Evolutionary conservation across 192 early-diverging fungal species (phyloP), one percentile per base, ranked within the genome.

Genomic region (Paraglomus occultum): DNA sequence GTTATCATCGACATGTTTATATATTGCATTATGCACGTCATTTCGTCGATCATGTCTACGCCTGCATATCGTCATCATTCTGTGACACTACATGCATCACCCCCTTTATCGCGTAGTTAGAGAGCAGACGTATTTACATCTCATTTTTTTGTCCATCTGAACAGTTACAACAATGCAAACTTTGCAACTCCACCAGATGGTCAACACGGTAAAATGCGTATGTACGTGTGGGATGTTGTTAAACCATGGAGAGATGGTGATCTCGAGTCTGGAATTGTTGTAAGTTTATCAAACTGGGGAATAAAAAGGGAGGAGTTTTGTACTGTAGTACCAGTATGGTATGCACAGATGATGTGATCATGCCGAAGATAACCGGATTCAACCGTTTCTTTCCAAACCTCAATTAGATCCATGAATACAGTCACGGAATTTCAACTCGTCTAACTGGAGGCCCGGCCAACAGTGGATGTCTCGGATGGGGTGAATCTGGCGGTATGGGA

Each of bases 101-200:
- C 49, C 49, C n/a, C n/a, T n/a, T n/a, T n/a, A n/a, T n/a, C n/a
- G n/a, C n/a, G n/a, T n/a, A n/a, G n/a, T n/a, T n/a, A n/a, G n/a
- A n/a, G n/a, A n/a, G n/a, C n/a, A n/a, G n/a, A n/a, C 49, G 11
- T 50, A 50, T 57, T 17, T 55, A 57, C 39, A 57, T 17, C 10
- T 18, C 22, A 22, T 23, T 20, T 48, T 64, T 48, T 42, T 11
- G 8, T 15, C 6, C 7, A 61, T 23, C 38, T 15, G 50, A 52
- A 17, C 15, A 66, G 64, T 51, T 87, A 84, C 65, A 92, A 95
- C 75, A 95, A 95, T 82, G 95, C 95, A 65, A 95, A 95, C 75
- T 98, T 98, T 85, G 92, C 93, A 8, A 95, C 96, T 38, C 94
- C 94, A 18, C 94, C 93, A 1, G 95, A 97, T 82, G 95, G 95